Percentiles rank a stretch among this genome's conserved stretches.
Evolutionary conservation across 257 asterid genomes (phyloP).

Genomic region (Jacaranda copaia): DNA sequence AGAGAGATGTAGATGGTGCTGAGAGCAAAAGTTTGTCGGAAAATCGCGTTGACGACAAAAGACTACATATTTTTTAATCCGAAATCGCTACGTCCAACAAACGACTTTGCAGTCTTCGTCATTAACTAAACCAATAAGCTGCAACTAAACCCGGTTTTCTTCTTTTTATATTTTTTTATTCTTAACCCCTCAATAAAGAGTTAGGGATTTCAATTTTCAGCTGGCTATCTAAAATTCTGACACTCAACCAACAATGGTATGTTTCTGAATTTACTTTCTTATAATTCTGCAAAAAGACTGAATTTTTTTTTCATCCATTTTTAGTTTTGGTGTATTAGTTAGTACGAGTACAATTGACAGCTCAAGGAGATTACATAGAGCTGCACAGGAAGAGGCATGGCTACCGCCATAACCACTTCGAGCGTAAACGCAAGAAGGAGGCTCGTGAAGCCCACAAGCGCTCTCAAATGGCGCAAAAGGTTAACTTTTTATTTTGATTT

Average conservation of each 20-base stretch:
- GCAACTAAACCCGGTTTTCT: background rate
- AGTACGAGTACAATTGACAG: slow-evolving; percentile 34
- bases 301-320: background rate
- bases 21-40: slow-evolving; percentile 17
- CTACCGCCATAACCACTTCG: slow-evolving; percentile 63
- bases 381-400: slow-evolving; percentile 64
- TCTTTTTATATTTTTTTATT: background rate
- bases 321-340: background rate
- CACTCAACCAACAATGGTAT: slow-evolving; percentile 15
- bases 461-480: slow-evolving; percentile 61
- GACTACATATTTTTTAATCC: background rate
- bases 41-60: background rate
- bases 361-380: slow-evolving; percentile 76
- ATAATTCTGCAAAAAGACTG: background rate
- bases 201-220: background rate
- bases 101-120: no score
- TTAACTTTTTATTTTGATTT: background rate
- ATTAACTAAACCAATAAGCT: no score
- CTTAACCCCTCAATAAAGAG: background rate
- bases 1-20: background rate
- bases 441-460: slow-evolving; percentile 74
- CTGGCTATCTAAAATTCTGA: background rate
- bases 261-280: background rate
- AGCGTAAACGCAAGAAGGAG: slow-evolving; percentile 70
- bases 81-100: background rate